Base-by-base conservation (phyloP, 2,329 filamentous ascomycete genomes). In the Cladosporium sp. region DNA sequence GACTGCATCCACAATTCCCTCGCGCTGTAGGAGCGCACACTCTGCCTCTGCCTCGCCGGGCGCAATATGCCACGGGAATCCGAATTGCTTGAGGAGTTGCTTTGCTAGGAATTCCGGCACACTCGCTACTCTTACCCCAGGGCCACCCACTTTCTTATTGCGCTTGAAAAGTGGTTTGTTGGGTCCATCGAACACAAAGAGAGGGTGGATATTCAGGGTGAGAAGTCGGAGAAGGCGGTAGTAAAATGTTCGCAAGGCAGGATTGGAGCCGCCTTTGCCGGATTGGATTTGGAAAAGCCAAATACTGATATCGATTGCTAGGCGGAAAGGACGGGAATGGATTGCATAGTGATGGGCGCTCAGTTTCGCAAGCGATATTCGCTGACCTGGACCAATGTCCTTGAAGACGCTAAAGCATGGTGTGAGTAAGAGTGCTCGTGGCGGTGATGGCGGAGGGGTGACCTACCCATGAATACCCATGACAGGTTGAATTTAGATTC, bases 11-110 rank as follows among this genome's bases (percentile, higher is more conserved):
- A 96, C 92, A 8, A 96, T 79, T 0, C 91, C 92, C 47, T 87
- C 82, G 60, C 82, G 81, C 69, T 99, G 92, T 3, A 99, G 75
- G 15, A 94, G 76, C 0, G 94, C 94, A 65, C 94, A 99, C 75
- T 99, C 94, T 1, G 94, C 94, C 72, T 99, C 94, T 3, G 93
- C 94, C 71, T 99, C 94, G 9, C 94, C 94, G 0, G 93, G 94
- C 5, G 94, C 94, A 68, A 91, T 85, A 72, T 97, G 92, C 51
- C 84, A 83, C 1, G 86, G 84, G 69, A 96, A 95, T 1, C 89
- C 92, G 72, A 97, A 97, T 1, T 94, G 78, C 51, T 87, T 86
- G 49, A 97, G 85, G 5, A 97, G 76, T 50, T 88, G 85, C 74
- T 96, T 97, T 0, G 90, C 91, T 61, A 92, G 84, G 45, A 89